Percentiles rank a stretch among this genome's conserved stretches.
Evolutionary conservation across 495 filamentous ascomycete genomes (phyloP).

Genomic region (Pyrenopolyporus hunteri): DNA sequence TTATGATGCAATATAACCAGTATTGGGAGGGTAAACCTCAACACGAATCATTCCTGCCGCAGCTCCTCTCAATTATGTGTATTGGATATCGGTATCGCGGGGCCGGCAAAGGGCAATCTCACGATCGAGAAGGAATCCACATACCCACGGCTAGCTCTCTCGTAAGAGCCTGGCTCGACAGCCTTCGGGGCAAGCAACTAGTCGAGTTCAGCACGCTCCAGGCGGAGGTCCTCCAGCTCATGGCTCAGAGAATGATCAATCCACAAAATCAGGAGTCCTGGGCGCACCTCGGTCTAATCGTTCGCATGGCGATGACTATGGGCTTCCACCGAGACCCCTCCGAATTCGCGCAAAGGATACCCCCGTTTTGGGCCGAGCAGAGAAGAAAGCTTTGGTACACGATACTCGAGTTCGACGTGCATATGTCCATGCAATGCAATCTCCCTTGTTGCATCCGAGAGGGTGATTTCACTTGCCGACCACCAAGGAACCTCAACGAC

Average conservation of each 20-base stretch:
- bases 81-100: conserved; percentile 44
- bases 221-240: conserved; percentile 46
- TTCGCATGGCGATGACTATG: conserved; percentile 52
- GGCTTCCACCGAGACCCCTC: conserved; percentile 51
- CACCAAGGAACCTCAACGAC: conserved; percentile 48
- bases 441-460: conserved; percentile 47
- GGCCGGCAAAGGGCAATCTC: conserved; percentile 39
- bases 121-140: conserved; percentile 44
- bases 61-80: conserved; percentile 45
- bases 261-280: conserved; percentile 45
- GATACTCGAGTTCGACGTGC: conserved; percentile 49
- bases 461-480: conserved; percentile 46
- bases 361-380: conserved; percentile 44
- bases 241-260: conserved; percentile 45
- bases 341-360: conserved; percentile 43
- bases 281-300: conserved; percentile 48
- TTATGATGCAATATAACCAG: conserved; percentile 52
- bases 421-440: conserved; percentile 46
- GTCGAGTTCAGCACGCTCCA: conserved; percentile 48
- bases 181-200: conserved; percentile 44
- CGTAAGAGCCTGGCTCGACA: conserved; percentile 48
- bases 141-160: conserved; percentile 49
- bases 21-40: conserved; percentile 47
- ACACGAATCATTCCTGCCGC: conserved; percentile 51
- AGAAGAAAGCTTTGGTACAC: conserved; percentile 47